A percentile compares a stretch with the other conserved stretches of the same genome.
phyloP scores from a whole-genome alignment of 2,329 filamentous ascomycete species.

The Thielaviopsis populi region DNA sequence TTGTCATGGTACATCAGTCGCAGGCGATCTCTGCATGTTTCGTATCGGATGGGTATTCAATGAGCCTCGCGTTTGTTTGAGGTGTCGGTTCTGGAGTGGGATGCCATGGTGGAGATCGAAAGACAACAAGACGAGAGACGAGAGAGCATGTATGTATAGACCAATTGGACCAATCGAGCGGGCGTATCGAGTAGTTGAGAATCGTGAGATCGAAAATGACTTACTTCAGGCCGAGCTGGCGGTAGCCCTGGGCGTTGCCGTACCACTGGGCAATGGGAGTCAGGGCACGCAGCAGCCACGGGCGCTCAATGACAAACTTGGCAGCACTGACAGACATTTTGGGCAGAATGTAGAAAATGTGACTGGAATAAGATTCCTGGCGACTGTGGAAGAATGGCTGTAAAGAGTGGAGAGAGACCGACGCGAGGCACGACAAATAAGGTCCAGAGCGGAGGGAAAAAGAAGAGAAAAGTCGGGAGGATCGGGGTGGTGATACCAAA shows the following conservation, averaged over 20 bases:
- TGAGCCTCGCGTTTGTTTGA: not conserved
- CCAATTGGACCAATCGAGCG: not conserved
- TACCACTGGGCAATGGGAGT: conserved; percentile 81
- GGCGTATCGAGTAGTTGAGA: not conserved
- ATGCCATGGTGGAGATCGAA: too few species aligned
- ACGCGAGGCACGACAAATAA: conserved; percentile 1
- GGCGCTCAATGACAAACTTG: conserved; percentile 65
- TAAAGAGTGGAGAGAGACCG: conserved; percentile 19
- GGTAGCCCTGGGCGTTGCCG: conserved; percentile 75
- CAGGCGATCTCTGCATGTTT: too few species aligned
- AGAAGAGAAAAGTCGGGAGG: conserved; percentile 14
- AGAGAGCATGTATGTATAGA: not conserved
- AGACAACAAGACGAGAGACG: not conserved
- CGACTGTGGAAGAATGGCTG: conserved; percentile 19
- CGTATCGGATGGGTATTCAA: too few species aligned
- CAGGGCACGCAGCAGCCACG: conserved; percentile 54
- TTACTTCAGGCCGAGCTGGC: conserved; percentile 77
- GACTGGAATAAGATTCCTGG: conserved; percentile 14
- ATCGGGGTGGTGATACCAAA: conserved; percentile 15
- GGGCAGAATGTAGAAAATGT: conserved; percentile 23
- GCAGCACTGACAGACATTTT: conserved; percentile 59
- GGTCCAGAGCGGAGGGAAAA: conserved; percentile 1
- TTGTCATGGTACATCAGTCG: too few species aligned
- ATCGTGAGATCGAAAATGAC: conserved; percentile 1
- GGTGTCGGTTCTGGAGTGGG: not conserved